phyloP scores from a whole-genome alignment of 2,329 filamentous ascomycete species.

The Botrytis hyacinthi region DNA sequence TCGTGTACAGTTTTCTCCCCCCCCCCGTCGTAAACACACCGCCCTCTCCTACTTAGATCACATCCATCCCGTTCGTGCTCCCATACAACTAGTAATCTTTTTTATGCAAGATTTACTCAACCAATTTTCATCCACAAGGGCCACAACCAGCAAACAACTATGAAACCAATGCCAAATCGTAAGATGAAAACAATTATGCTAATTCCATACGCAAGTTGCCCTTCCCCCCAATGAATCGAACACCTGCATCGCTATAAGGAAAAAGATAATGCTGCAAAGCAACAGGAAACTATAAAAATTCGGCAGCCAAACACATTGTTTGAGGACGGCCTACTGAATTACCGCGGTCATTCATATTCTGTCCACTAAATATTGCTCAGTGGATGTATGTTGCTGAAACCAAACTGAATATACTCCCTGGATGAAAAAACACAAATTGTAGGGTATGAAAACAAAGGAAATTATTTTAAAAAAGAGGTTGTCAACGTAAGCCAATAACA shows the following conservation, averaged over 20 bases:
- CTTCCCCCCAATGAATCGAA: constrained; percentile 13
- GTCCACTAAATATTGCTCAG: background rate
- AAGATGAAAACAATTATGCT: constrained; percentile 15
- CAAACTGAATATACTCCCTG: constrained; percentile 19
- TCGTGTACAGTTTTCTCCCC: constrained; percentile 10
- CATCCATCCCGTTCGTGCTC: background rate
- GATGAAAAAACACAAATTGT: constrained; percentile 16
- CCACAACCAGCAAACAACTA: background rate
- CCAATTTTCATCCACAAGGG: constrained; percentile 5
- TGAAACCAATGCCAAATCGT: constrained; percentile 8
- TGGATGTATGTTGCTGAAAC: constrained; percentile 2
- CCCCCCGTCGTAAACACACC: background rate
- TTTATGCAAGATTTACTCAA: background rate
- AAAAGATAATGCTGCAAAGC: constrained; percentile 3
- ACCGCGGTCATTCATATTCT: background rate
- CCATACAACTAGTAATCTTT: constrained; percentile 4
- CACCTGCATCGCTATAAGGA: constrained; percentile 15
- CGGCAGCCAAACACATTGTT: constrained; percentile 5
- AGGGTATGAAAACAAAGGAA: constrained; percentile 20
- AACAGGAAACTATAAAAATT: constrained; percentile 8
- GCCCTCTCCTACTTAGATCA: background rate
- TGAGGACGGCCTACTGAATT: background rate
- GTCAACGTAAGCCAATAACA: constrained; percentile 72
- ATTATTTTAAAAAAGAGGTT: background rate
- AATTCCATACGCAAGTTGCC: constrained; percentile 17